phyloP scores from a whole-genome alignment of 306 rosid genomes.

The Trifolium dubium region DNA sequence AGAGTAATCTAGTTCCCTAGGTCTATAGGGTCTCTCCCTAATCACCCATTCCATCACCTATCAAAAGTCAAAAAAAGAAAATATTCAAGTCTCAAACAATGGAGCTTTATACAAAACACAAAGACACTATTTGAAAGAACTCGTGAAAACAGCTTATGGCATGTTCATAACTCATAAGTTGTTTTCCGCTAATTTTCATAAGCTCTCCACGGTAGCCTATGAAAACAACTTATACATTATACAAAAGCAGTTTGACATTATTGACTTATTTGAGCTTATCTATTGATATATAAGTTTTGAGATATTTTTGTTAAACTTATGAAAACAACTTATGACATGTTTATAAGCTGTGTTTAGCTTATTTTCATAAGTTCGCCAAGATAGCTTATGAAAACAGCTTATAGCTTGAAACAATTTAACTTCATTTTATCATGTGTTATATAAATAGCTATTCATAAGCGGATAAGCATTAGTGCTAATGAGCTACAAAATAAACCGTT shows the following conservation, averaged over 20 bases:
- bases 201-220: no score
- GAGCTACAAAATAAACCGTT: neutral
- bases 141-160: neutral
- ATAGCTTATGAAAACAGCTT: neutral
- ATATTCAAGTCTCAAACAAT: conserved; percentile 3
- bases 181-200: no score
- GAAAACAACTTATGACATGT: no score
- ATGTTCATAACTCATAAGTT: neutral
- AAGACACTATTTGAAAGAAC: neutral
- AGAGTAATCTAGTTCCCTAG: conserved; percentile 82
- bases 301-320: no score
- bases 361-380: neutral
- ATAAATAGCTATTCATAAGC: neutral
- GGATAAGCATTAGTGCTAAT: neutral
- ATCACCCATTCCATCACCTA: conserved; percentile 98
- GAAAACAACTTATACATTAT: no score
- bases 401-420: neutral
- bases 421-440: neutral
- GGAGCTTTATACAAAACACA: neutral
- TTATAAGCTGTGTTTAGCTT: neutral
- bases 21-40: conserved; percentile 82
- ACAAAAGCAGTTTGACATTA: no score
- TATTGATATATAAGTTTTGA: no score
- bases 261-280: no score
- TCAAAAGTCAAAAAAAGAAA: conserved; percentile 38